phyloP scores from a whole-genome alignment of 345 rosid genomes.

The Excoecaria agallocha region DNA sequence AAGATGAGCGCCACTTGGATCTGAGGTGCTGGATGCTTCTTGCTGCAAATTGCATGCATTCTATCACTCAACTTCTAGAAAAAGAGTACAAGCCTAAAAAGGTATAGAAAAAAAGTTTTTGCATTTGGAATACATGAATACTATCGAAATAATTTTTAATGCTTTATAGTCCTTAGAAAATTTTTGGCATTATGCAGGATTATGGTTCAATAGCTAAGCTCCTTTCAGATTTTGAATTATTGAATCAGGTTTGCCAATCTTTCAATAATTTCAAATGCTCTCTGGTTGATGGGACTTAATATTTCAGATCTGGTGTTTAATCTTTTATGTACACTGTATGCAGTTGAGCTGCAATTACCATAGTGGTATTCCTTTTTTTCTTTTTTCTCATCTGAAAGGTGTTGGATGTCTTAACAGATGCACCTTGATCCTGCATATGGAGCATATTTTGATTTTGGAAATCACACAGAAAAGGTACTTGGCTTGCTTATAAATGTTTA shows the following conservation, averaged over 20 bases:
- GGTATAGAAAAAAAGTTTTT: conserved; percentile 35
- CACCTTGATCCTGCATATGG: conserved; percentile 75
- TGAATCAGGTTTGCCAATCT: conserved; percentile 62
- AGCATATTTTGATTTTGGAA: conserved; percentile 86
- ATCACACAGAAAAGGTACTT: conserved; percentile 80
- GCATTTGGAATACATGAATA: conserved; percentile 2
- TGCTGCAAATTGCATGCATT: conserved; percentile 81
- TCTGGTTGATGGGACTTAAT: neutral
- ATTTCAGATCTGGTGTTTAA: neutral
- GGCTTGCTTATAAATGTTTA: conserved; percentile 13
- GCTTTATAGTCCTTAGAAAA: conserved; percentile 13
- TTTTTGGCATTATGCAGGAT: conserved; percentile 44
- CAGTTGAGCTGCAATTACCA: neutral
- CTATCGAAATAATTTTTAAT: conserved; percentile 4
- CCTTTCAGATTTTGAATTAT: conserved; percentile 71
- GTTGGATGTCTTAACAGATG: conserved; percentile 49
- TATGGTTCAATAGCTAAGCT: conserved; percentile 54
- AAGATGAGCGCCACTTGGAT: conserved; percentile 85
- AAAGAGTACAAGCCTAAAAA: conserved; percentile 31
- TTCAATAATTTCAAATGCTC: neutral
- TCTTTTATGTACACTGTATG: neutral
- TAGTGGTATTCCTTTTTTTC: neutral
- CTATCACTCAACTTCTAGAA: conserved; percentile 51
- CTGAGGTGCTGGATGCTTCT: conserved; percentile 98
- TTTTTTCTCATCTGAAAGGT: neutral